A percentile compares a stretch with the other conserved stretches of the same genome.
These are phyloP conservation scores for Candida labiduridarum DNA, from an alignment of 1,139 yeast species.

Conservation along the genomic window DNA sequence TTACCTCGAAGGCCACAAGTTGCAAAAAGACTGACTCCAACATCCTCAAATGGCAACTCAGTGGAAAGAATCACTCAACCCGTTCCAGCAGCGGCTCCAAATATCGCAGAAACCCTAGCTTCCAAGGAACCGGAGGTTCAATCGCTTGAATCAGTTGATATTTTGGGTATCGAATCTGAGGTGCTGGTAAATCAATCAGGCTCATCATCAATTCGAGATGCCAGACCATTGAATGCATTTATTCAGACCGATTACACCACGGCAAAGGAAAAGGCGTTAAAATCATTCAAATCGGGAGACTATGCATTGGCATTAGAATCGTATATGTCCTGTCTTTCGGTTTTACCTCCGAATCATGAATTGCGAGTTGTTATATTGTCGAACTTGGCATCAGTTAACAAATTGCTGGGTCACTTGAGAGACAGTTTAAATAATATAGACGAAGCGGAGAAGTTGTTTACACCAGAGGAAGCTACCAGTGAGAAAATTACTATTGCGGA, in stretches of 20 bases:
- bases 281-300: slow-evolving; percentile 78
- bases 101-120: not conserved
- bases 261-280: slow-evolving; percentile 62
- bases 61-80: not conserved
- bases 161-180: slow-evolving; percentile 21
- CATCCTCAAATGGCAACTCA: not conserved
- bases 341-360: slow-evolving; percentile 68
- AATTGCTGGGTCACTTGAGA: slow-evolving; percentile 75
- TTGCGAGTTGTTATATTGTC: slow-evolving; percentile 70
- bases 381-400: slow-evolving; percentile 71
- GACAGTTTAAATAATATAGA: slow-evolving; percentile 58
- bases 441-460: slow-evolving; percentile 59
- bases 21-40: slow-evolving; percentile 1
- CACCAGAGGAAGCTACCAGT: slow-evolving; percentile 28
- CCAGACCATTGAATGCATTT: slow-evolving; percentile 37
- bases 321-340: slow-evolving; percentile 62
- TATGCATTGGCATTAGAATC: slow-evolving; percentile 64
- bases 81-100: not conserved
- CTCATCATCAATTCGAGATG: slow-evolving; percentile 14
- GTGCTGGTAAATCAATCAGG: not conserved
- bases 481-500: slow-evolving; percentile 36
- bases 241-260: slow-evolving; percentile 55
- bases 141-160: slow-evolving; percentile 24
- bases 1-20: slow-evolving; percentile 8
- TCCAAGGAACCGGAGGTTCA: not conserved